These are phyloP conservation scores for Ceratobasidium sp. DNA, from an alignment of 1,284 basidiomycete genomes.

Conservation along the genomic window DNA sequence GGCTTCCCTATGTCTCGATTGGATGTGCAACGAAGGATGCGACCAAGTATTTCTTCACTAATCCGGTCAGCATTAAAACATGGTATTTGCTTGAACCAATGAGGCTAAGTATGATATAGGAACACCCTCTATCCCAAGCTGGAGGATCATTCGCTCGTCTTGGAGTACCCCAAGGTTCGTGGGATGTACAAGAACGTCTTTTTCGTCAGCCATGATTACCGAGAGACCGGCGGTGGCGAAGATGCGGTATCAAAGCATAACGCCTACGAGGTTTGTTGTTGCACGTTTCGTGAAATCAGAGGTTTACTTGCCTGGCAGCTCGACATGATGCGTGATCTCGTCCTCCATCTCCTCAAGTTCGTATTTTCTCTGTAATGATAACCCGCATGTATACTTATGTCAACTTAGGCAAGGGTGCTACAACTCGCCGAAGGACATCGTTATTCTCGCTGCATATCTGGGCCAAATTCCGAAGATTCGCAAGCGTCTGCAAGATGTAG, in stretches of 20 bases:
- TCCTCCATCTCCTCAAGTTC: conserved; percentile 72
- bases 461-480: conserved; percentile 74
- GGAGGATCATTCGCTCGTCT: conserved; percentile 67
- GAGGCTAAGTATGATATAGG: conserved; percentile 55
- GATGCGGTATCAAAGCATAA: conserved; percentile 75
- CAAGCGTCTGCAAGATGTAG: conserved; percentile 63
- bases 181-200: conserved; percentile 71
- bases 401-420: conserved; percentile 68
- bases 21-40: conserved; percentile 63
- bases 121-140: conserved; percentile 70
- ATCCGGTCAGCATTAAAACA: conserved; percentile 55
- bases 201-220: conserved; percentile 69
- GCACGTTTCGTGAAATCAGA: neutral
- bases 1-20: conserved; percentile 66
- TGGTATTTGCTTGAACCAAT: neutral
- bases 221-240: conserved; percentile 66
- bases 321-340: conserved; percentile 75
- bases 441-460: conserved; percentile 79
- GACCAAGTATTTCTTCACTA: conserved; percentile 64
- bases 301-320: conserved; percentile 61
- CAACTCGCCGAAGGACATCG: conserved; percentile 73
- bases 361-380: conserved; percentile 44
- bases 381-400: neutral
- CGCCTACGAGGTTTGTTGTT: conserved; percentile 68
- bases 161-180: conserved; percentile 64